phyloP scores from a whole-genome alignment of 2,329 filamentous ascomycete genomes.

The Gremmenia infestans region DNA sequence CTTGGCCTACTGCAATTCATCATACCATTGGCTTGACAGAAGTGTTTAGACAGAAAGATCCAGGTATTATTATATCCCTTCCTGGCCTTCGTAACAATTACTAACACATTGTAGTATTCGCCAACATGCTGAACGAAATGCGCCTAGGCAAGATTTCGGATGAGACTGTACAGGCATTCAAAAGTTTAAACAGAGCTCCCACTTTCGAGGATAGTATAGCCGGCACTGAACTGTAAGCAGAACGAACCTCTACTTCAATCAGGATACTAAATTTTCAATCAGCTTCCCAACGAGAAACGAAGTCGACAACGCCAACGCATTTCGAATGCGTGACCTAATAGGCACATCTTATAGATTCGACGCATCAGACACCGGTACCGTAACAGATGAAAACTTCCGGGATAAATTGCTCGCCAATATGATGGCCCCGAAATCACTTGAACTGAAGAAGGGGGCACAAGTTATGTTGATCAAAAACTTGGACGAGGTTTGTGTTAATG shows the following conservation, averaged over 20 bases:
- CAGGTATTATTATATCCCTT: constrained; percentile 38
- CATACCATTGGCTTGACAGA: constrained; percentile 94
- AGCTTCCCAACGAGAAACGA: constrained; percentile 84
- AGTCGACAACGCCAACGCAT: constrained; percentile 80
- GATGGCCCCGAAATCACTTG: constrained; percentile 81
- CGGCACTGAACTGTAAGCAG: constrained; percentile 72
- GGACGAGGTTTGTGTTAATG: constrained; percentile 90
- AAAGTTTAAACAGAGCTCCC: constrained; percentile 64
- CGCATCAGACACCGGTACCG: constrained; percentile 67
- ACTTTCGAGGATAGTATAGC: constrained; percentile 69
- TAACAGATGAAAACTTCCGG: constrained; percentile 59
- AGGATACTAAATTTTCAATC: constrained; percentile 19
- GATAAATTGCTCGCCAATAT: constrained; percentile 81
- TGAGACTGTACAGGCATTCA: constrained; percentile 74
- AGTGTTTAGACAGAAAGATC: constrained; percentile 92
- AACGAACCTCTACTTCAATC: neutral
- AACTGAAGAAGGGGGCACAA: constrained; percentile 86
- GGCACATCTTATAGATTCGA: constrained; percentile 65
- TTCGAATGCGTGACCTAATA: constrained; percentile 65
- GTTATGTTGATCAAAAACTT: constrained; percentile 99
- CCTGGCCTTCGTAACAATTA: neutral
- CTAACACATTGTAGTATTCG: constrained; percentile 59
- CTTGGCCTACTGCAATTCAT: constrained; percentile 88
- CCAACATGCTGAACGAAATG: constrained; percentile 97
- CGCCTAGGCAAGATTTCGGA: constrained; percentile 75